A percentile compares a stretch with the other conserved stretches of the same genome.
Evolutionary conservation across 2,329 filamentous ascomycete species (phyloP).

Genomic region (Esteya vermicola): DNA sequence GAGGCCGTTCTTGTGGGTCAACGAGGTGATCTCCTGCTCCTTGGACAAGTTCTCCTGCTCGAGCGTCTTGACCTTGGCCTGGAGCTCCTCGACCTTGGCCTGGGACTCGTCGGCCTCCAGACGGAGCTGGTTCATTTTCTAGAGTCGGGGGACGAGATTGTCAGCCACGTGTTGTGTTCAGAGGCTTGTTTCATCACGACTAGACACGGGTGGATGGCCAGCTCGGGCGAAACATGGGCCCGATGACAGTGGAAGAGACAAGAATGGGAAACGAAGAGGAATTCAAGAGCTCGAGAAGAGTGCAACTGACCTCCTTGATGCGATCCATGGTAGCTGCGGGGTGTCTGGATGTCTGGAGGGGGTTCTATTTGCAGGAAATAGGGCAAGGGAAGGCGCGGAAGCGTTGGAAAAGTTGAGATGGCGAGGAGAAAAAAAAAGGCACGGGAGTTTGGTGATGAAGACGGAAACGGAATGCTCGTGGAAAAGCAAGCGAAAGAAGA

Average conservation of each 20-base stretch:
- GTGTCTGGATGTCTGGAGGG: no score
- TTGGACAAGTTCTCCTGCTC: conserved; percentile 93
- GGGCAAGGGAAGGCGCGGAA: not conserved
- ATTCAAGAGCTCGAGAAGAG: not conserved
- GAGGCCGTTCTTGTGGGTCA: conserved; percentile 87
- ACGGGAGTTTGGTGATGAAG: not conserved
- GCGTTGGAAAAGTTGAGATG: not conserved
- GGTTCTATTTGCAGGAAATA: not conserved
- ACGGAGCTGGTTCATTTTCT: conserved; percentile 95
- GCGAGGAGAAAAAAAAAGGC: not conserved
- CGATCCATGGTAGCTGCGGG: conserved; percentile 49
- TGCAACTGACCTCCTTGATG: conserved; percentile 67
- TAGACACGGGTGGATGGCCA: no score
- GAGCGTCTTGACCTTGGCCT: conserved; percentile 72
- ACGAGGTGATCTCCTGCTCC: conserved; percentile 95
- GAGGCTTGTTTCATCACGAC: no score
- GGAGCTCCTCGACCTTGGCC: conserved; percentile 73
- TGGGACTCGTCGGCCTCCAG: conserved; percentile 80
- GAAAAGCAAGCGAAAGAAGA: conserved; percentile 1
- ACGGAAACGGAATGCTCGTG: conserved; percentile 1
- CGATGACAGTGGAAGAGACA: conserved; percentile 2
- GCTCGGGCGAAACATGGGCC: no score
- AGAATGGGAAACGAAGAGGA: no score
- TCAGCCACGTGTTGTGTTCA: no score
- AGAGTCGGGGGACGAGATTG: no score